These are phyloP conservation scores for Heterobasidion parviporum DNA, from an alignment of 1,284 basidiomycete genomes.

Conservation along the genomic window DNA sequence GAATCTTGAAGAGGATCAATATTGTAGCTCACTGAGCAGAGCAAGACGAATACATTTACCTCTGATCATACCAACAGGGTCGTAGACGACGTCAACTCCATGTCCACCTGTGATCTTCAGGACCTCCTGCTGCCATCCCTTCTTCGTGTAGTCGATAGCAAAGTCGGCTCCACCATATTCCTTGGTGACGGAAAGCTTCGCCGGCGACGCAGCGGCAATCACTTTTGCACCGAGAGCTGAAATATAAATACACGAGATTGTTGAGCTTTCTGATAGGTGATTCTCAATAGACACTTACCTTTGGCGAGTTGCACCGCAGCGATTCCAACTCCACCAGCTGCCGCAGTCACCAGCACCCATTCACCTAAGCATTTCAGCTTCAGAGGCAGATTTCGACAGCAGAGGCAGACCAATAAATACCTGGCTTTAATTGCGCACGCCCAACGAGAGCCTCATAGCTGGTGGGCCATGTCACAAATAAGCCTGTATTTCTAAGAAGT, in stretches of 20 bases:
- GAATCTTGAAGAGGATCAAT: constrained; percentile 38
- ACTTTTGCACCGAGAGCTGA: constrained; percentile 69
- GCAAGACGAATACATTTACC: constrained; percentile 26
- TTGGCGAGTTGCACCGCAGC: constrained; percentile 88
- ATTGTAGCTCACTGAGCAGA: not conserved
- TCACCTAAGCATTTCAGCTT: constrained; percentile 44
- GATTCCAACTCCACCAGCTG: constrained; percentile 91
- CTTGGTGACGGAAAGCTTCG: constrained; percentile 63
- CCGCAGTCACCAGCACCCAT: constrained; percentile 83
- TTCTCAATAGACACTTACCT: constrained; percentile 30
- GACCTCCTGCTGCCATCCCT: constrained; percentile 72
- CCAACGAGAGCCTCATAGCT: constrained; percentile 85
- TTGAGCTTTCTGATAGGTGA: not conserved
- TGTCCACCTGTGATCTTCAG: constrained; percentile 68
- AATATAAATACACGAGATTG: constrained; percentile 10
- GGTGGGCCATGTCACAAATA: constrained; percentile 85
- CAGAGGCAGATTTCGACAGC: not conserved
- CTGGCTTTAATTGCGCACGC: constrained; percentile 70
- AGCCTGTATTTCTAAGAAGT: constrained; percentile 27
- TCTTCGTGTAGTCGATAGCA: constrained; percentile 55
- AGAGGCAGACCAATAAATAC: constrained; percentile 23
- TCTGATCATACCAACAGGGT: constrained; percentile 79
- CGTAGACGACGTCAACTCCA: constrained; percentile 85
- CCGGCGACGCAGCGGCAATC: constrained; percentile 66
- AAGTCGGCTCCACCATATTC: constrained; percentile 67